Conservation (phyloP, 2,329 filamentous ascomycete species). For the Sporothrix brunneoviolacea region DNA sequence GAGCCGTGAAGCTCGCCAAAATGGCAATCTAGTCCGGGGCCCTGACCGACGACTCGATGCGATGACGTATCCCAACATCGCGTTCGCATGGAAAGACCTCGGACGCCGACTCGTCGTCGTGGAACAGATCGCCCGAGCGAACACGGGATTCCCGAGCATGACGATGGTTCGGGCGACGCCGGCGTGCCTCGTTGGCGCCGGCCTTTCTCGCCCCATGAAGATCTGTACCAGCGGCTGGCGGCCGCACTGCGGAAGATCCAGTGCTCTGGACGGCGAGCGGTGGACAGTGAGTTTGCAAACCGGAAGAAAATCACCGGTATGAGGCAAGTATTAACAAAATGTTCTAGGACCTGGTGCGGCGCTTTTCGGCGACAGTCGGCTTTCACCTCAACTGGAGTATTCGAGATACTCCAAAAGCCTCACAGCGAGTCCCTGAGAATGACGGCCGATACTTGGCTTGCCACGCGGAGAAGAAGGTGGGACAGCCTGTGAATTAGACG, state of each 20-base stretch:
- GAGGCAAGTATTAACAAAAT: no score
- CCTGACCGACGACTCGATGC: no score
- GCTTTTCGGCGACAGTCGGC: not conserved
- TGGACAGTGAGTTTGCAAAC: no score
- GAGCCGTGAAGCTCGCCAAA: no score
- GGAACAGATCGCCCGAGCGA: not conserved
- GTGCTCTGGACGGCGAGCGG: not conserved
- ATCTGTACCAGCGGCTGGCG: slow-evolving; percentile 15
- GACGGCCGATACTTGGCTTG: slow-evolving; percentile 13
- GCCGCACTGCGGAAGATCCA: not conserved
- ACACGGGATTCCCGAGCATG: not conserved
- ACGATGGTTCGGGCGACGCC: slow-evolving; percentile 6
- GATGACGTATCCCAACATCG: no score
- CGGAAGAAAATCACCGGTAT: no score
- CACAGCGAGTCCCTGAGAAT: slow-evolving; percentile 3
- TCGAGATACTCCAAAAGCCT: slow-evolving; percentile 11
- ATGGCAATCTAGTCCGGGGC: no score
- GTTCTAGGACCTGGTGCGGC: slow-evolving; percentile 4
- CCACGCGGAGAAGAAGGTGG: slow-evolving; percentile 18
- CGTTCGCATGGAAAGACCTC: slow-evolving; percentile 1
- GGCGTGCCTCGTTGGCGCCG: slow-evolving; percentile 11
- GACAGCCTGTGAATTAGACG: not conserved
- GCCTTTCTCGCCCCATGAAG: not conserved
- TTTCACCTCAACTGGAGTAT: slow-evolving; percentile 4
- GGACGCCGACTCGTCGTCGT: slow-evolving; percentile 4